Evolutionary conservation across 2,329 filamentous ascomycete genomes (phyloP).

Genomic region (Metarhizium brunneum): DNA sequence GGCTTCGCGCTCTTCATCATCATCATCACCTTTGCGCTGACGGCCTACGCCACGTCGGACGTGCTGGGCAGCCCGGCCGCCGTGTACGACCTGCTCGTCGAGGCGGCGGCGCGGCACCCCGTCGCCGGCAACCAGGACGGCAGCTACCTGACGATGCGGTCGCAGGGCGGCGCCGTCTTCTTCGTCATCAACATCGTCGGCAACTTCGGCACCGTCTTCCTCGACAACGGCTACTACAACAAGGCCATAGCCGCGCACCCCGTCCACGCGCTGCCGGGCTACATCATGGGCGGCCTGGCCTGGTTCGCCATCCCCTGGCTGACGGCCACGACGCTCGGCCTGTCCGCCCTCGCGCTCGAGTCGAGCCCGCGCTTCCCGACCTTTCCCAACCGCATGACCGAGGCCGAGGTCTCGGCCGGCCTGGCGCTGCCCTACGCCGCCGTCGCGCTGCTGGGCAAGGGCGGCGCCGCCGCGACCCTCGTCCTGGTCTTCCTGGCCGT

Average conservation of each 20-base stretch:
- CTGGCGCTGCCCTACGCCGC: slow-evolving; percentile 79
- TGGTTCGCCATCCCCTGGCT: slow-evolving; percentile 96
- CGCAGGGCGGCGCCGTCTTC: slow-evolving; percentile 67
- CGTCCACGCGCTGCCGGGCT: slow-evolving; percentile 78
- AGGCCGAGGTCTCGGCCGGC: slow-evolving; percentile 69
- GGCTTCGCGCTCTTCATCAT: slow-evolving; percentile 79
- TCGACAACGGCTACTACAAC: slow-evolving; percentile 87
- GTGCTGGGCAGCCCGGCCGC: slow-evolving; percentile 64
- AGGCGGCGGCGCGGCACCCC: slow-evolving; percentile 60
- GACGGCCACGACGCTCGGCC: slow-evolving; percentile 78
- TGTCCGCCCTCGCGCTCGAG: slow-evolving; percentile 73
- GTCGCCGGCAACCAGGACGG: slow-evolving; percentile 72
- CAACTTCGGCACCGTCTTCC: slow-evolving; percentile 77
- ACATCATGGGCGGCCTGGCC: slow-evolving; percentile 74
- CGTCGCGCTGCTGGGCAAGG: slow-evolving; percentile 71
- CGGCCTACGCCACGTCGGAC: slow-evolving; percentile 65
- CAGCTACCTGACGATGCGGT: slow-evolving; percentile 77
- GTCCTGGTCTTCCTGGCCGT: slow-evolving; percentile 87
- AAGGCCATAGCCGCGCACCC: slow-evolving; percentile 86
- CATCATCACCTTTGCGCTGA: slow-evolving; percentile 77
- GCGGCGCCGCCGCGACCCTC: slow-evolving; percentile 69
- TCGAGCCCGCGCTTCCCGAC: slow-evolving; percentile 62
- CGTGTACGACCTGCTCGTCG: slow-evolving; percentile 69
- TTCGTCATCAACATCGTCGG: slow-evolving; percentile 84
- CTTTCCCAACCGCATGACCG: slow-evolving; percentile 61